Base-by-base conservation (phyloP, 441 rosid species). In the Pelargonium australe region DNA sequence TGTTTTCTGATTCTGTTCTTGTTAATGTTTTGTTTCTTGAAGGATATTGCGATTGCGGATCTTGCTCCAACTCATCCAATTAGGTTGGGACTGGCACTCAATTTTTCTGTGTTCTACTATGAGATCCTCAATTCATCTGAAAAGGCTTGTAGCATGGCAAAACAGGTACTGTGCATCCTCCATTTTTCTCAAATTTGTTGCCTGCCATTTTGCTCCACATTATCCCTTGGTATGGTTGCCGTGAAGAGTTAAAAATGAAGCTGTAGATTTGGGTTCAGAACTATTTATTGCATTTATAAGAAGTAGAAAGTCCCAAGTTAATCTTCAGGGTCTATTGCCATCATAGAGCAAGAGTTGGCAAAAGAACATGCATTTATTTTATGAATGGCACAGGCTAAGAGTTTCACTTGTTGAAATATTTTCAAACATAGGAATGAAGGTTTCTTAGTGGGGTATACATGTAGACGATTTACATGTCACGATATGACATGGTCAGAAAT, bases 61-160 rank as follows among this genome's bases (percentile, higher is more conserved):
- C 89, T 91, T 65, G 83, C 97, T 60, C 90, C 97, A 19, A 91
- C 97, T 20, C 97, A 91, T 76, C 97, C 97, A 0, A 87, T 91
- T 65, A 83, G 96, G 78, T 78, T 88, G 74, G 97, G 97, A 10
- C 75, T 90, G 44, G 95, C 97, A 0, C 84, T 90, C 28, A 91
- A 89, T 73, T 91, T 86, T 86, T 89, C 97, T 0, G 97, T 91
- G 75, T 91, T 91, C 70, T 89, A 89, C 79, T 91, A 87, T 63
- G 96, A 89, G 84, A 91, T 91, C 76, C 96, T 87, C 72, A 91
- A 86, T 71, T 90, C 87, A 57, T 80, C 96, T 34, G 97, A 91
- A 34, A 89, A 85, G 70, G 97, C 97, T 16, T 91, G 97, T 80
- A 80, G 85, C 86, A 84, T 91, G 97, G 97, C 94, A 41, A 91